Evolutionary conservation across 352 stramenopile species (phyloP).

Genomic region (Pythium oligandrum): DNA sequence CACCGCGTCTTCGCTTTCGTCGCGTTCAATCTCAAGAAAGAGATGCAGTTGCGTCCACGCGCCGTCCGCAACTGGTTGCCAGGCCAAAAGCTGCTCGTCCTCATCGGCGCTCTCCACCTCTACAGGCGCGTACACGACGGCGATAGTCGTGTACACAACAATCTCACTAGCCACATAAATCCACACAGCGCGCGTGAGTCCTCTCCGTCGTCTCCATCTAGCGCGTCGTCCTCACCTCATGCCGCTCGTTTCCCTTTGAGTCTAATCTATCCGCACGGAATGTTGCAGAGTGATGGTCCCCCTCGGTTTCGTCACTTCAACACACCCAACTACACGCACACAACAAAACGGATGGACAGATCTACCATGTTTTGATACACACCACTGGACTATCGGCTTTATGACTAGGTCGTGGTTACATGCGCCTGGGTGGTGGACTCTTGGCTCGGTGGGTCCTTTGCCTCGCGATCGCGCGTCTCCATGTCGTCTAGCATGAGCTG

Average conservation of each 20-base stretch:
- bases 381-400: no score
- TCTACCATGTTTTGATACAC: no score
- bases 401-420: no score
- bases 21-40: conserved; percentile 39
- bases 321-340: no score
- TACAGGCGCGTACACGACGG: conserved; percentile 20
- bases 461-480: conserved; percentile 23
- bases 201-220: not conserved
- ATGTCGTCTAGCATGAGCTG: conserved; percentile 81
- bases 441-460: no score
- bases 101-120: conserved; percentile 1
- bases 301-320: not conserved
- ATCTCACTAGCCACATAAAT: conserved; percentile 19
- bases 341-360: no score
- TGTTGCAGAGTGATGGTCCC: conserved; percentile 1
- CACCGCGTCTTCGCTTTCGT: conserved; percentile 8
- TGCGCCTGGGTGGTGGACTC: no score
- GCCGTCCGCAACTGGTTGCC: conserved; percentile 35
- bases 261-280: conserved; percentile 1
- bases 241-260: conserved; percentile 2
- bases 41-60: conserved; percentile 51
- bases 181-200: no score
- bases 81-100: conserved; percentile 12
- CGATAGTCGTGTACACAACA: conserved; percentile 34
- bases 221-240: conserved; percentile 2